Conservation (phyloP, 2,329 filamentous ascomycete genomes). For the Aspergillus chevalieri region DNA sequence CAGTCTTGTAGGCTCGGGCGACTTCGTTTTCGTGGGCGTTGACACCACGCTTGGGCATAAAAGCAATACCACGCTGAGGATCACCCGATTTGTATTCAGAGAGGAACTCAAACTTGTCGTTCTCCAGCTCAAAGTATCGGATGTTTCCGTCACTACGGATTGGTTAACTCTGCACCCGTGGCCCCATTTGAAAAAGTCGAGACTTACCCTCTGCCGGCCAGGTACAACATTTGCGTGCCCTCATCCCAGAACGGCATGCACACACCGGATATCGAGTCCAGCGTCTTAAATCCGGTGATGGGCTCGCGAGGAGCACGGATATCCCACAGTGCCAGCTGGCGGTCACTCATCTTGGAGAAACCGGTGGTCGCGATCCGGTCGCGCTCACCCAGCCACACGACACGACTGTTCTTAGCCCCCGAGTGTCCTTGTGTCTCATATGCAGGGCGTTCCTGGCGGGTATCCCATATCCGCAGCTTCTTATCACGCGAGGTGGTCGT, state of each 20-base stretch:
- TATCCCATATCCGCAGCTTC: constrained; percentile 96
- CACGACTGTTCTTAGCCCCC: constrained; percentile 94
- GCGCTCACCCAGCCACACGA: constrained; percentile 95
- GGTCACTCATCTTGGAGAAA: constrained; percentile 97
- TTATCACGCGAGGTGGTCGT: constrained; percentile 96
- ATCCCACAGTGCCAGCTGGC: constrained; percentile 94
- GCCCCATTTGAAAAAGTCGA: background rate
- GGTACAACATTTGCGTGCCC: constrained; percentile 86
- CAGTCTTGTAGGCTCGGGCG: constrained; percentile 93
- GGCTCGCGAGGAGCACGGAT: constrained; percentile 71
- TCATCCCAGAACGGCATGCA: constrained; percentile 99
- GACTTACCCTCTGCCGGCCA: constrained; percentile 90
- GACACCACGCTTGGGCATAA: constrained; percentile 89
- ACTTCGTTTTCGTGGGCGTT: constrained; percentile 97
- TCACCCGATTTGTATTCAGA: constrained; percentile 97
- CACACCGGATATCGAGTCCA: constrained; percentile 94
- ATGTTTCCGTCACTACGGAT: constrained; percentile 83
- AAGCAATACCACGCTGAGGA: constrained; percentile 88
- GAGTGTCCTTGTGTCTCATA: constrained; percentile 80
- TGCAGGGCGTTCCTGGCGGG: constrained; percentile 80
- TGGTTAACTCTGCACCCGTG: constrained; percentile 2
- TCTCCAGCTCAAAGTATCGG: constrained; percentile 96
- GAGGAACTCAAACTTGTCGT: constrained; percentile 96
- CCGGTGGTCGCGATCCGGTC: constrained; percentile 94
- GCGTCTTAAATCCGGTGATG: constrained; percentile 79